Evolutionary conservation across 129 eudicot genomes (phyloP).

Genomic region (Arctium lappa): DNA sequence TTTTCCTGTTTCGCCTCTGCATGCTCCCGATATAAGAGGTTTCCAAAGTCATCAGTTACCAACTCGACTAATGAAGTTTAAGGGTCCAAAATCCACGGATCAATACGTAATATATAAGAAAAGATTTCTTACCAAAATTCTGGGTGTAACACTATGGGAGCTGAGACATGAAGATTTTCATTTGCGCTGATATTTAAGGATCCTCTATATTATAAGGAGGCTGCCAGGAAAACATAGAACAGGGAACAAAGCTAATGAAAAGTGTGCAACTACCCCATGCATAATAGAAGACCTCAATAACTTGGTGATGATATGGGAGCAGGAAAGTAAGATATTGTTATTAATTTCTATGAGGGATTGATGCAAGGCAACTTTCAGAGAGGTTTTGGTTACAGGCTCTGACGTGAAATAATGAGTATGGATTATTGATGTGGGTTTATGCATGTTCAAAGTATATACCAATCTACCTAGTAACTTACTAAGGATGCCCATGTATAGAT

Average conservation of each 20-base stretch:
- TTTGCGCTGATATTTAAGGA: background rate
- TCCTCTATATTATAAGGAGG: background rate
- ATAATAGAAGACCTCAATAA: background rate
- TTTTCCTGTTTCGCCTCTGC: too few species aligned
- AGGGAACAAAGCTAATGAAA: background rate
- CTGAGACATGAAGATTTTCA: background rate
- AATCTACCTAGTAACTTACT: background rate
- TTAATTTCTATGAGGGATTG: background rate
- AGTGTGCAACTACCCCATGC: background rate
- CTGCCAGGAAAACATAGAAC: background rate
- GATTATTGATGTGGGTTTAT: background rate
- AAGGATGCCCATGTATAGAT: background rate
- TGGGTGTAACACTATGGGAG: background rate
- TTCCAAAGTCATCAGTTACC: too few species aligned
- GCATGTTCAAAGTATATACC: background rate
- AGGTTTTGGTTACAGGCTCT: background rate
- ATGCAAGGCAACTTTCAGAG: constrained; percentile 1
- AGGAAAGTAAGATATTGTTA: background rate
- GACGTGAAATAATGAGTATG: background rate
- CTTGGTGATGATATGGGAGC: background rate
- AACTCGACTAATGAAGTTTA: too few species aligned
- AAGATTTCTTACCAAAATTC: too few species aligned
- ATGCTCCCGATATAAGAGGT: too few species aligned
- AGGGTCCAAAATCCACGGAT: too few species aligned
- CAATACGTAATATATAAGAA: too few species aligned